Conservation (phyloP, 208 protist species). For the Leptomonas seymouri region DNA sequence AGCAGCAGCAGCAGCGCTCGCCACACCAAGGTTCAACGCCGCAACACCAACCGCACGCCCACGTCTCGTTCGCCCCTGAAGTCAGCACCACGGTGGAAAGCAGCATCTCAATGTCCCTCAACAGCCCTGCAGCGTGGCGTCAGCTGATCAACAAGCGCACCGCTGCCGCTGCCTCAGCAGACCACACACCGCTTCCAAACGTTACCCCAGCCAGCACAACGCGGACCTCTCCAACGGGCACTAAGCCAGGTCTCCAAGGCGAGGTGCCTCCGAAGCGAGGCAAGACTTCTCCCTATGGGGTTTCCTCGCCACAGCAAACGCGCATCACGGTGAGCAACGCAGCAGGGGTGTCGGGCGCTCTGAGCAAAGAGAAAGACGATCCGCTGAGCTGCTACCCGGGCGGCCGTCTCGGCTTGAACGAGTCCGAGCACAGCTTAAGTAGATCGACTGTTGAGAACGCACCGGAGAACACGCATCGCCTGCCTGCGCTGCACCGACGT, state of each 20-base stretch:
- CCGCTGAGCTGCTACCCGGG: constrained; percentile 15
- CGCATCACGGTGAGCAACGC: constrained; percentile 5
- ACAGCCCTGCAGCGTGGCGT: constrained; percentile 26
- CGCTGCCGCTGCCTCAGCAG: not conserved
- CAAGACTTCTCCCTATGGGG: constrained; percentile 1
- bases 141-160: constrained; percentile 17
- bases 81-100: constrained; percentile 3
- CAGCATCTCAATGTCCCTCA: constrained; percentile 6
- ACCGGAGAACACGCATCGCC: constrained; percentile 1
- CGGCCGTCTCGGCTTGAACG: not conserved
- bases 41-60: not conserved
- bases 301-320: constrained; percentile 7
- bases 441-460: not conserved
- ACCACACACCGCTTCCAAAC: not conserved
- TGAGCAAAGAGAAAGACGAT: constrained; percentile 10
- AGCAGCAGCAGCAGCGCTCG: not conserved
- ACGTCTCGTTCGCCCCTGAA: not conserved
- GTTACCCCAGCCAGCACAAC: not conserved
- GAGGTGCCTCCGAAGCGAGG: not conserved
- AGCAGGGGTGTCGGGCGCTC: constrained; percentile 1
- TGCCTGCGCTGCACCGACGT: not conserved
- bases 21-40: constrained; percentile 1
- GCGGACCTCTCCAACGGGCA: not conserved
- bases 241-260: not conserved
- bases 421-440: not conserved